phyloP scores from a whole-genome alignment of 192 early-diverging fungal genomes.

The Phlyctochytrium bullatum region DNA sequence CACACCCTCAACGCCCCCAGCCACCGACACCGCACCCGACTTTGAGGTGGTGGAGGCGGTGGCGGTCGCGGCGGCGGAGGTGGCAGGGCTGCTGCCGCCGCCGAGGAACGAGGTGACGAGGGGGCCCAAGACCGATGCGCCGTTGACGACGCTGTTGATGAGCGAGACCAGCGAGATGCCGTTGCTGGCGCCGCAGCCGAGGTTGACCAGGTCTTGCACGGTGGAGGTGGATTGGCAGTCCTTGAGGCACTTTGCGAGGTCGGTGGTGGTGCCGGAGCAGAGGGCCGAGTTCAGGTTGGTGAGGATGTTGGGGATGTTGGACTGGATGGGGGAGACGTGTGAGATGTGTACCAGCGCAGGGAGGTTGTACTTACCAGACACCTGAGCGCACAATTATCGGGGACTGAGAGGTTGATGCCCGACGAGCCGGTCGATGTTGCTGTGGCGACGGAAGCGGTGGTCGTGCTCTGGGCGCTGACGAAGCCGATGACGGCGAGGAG shows the following conservation, averaged over 20 bases:
- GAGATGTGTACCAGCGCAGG: too few relatives aligned
- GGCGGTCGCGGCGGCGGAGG: neutral
- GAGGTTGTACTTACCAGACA: too few relatives aligned
- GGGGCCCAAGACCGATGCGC: neutral
- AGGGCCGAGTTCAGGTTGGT: neutral
- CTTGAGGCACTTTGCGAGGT: neutral
- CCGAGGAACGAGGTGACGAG: neutral
- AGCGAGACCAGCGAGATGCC: neutral
- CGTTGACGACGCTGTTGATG: neutral
- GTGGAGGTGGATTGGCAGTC: neutral
- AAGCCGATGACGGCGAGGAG: too few relatives aligned
- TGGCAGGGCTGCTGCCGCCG: too few relatives aligned
- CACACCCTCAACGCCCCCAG: too few relatives aligned
- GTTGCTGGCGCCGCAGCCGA: neutral
- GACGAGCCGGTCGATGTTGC: too few relatives aligned
- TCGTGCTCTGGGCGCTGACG: too few relatives aligned
- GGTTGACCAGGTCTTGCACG: neutral
- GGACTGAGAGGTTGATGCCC: too few relatives aligned
- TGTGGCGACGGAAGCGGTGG: too few relatives aligned
- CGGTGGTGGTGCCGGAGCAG: neutral
- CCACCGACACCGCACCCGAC: too few relatives aligned
- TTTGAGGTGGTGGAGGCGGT: neutral
- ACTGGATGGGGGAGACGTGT: too few relatives aligned
- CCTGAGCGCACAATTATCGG: too few relatives aligned
- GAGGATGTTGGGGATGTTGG: neutral